These are phyloP conservation scores for Mycena kentingensis DNA, from an alignment of 768 basidiomycete genomes.

Conservation along the genomic window DNA sequence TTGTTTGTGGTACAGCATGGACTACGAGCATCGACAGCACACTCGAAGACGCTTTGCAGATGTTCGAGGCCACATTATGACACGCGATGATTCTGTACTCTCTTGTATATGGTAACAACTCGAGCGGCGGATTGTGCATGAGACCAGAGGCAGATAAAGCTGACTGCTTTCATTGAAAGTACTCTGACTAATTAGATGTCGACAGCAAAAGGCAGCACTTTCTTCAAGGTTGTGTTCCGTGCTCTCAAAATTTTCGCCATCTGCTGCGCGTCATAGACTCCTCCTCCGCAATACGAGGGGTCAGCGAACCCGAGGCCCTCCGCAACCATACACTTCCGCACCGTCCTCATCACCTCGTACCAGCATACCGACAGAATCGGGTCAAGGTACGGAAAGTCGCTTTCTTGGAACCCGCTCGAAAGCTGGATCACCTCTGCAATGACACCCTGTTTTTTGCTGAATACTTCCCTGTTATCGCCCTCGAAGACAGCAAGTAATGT, in stretches of 20 bases:
- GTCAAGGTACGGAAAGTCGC: conserved; percentile 2
- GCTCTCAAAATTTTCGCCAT: neutral
- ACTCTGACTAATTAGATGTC: neutral
- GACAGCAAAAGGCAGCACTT: neutral
- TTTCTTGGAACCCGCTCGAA: conserved; percentile 6
- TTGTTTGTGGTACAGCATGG: conserved; percentile 37
- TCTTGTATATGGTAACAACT: no score
- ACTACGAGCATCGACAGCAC: conserved; percentile 45
- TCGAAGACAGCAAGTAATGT: conserved; percentile 33
- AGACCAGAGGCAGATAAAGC: no score
- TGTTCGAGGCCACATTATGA: conserved; percentile 28
- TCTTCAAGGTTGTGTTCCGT: neutral
- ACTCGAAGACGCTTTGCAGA: conserved; percentile 39
- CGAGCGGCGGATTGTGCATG: no score
- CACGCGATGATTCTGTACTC: no score
- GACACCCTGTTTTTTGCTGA: conserved; percentile 1
- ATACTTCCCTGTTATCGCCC: neutral
- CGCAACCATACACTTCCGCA: neutral
- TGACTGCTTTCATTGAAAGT: no score
- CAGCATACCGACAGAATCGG: conserved; percentile 6
- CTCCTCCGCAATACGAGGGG: neutral
- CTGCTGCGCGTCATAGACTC: neutral
- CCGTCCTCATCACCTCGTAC: neutral
- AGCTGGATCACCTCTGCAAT: conserved; percentile 13
- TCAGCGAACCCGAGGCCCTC: neutral